Evolutionary conservation across 2,329 filamentous ascomycete species (phyloP).

Genomic region (Neophaeococcomyces mojaviensis): DNA sequence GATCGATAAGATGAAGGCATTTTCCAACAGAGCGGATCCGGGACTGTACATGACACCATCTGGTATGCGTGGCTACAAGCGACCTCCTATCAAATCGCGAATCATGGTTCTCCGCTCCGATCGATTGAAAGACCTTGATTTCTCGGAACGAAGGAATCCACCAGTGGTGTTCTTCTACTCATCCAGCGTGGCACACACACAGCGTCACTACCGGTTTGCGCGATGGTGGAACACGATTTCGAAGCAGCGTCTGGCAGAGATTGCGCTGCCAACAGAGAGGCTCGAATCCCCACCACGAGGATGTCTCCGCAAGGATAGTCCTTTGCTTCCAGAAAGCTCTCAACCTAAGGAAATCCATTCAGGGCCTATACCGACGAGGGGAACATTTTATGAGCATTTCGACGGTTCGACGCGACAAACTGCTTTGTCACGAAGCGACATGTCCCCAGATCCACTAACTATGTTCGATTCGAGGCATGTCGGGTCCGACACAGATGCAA

Average conservation of each 20-base stretch:
- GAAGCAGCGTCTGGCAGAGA: not conserved
- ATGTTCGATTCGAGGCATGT: too few relatives aligned
- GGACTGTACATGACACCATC: slow-evolving; percentile 35
- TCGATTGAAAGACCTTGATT: slow-evolving; percentile 23
- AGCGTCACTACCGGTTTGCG: slow-evolving; percentile 10
- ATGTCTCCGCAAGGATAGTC: too few relatives aligned
- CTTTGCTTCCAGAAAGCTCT: too few relatives aligned
- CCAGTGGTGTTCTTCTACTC: slow-evolving; percentile 15
- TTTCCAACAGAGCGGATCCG: slow-evolving; percentile 20
- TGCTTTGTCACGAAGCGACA: too few relatives aligned
- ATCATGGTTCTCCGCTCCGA: slow-evolving; percentile 17
- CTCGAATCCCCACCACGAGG: too few relatives aligned
- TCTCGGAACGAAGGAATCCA: slow-evolving; percentile 10
- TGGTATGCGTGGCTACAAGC: slow-evolving; percentile 11
- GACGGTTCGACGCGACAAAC: too few relatives aligned
- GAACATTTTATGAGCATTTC: slow-evolving; percentile 9
- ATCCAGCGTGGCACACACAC: slow-evolving; percentile 21
- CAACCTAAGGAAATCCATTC: too few relatives aligned
- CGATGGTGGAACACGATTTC: not conserved
- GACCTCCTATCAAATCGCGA: slow-evolving; percentile 8
- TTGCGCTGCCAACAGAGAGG: too few relatives aligned
- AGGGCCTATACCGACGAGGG: slow-evolving; percentile 4
- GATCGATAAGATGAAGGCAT: slow-evolving; percentile 15
- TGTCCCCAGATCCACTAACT: too few relatives aligned
- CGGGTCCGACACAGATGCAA: too few relatives aligned